Conservation (phyloP, 2,329 filamentous ascomycete species). For the Xylariaceae sp. region DNA sequence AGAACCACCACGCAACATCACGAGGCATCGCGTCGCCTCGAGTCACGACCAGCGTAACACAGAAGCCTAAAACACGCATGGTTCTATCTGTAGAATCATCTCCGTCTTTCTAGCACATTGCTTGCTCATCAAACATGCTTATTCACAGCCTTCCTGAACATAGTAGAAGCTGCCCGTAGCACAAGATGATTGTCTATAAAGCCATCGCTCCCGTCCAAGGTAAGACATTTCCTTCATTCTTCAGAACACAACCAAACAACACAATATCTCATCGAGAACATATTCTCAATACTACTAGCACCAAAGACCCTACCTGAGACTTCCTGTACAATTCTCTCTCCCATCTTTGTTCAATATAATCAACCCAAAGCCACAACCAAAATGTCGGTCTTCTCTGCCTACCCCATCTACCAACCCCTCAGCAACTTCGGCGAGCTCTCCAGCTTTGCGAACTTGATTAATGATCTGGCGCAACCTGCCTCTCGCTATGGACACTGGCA, state of each 20-base stretch:
- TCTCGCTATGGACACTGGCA: constrained; percentile 6
- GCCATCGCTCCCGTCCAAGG: constrained; percentile 15
- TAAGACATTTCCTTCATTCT: constrained; percentile 15
- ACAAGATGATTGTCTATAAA: constrained; percentile 30
- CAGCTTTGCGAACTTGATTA: constrained; percentile 61
- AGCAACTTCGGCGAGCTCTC: constrained; percentile 46
- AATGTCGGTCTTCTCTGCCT: constrained; percentile 57
- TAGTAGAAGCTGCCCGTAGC: constrained; percentile 20
- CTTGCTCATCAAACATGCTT: constrained; percentile 16
- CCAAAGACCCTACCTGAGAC: neutral
- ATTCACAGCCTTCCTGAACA: constrained; percentile 26
- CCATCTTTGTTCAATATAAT: constrained; percentile 8
- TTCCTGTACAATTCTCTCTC: constrained; percentile 14
- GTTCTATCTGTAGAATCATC: constrained; percentile 18
- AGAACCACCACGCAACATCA: constrained; percentile 21
- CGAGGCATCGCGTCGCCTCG: constrained; percentile 17
- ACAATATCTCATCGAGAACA: constrained; percentile 15
- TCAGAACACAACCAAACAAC: constrained; percentile 32
- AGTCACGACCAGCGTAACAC: constrained; percentile 10
- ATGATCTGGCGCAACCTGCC: constrained; percentile 52
- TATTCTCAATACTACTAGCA: neutral
- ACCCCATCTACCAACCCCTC: constrained; percentile 43
- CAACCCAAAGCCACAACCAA: constrained; percentile 32
- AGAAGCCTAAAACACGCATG: constrained; percentile 13
- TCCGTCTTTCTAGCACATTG: constrained; percentile 26